phyloP scores from a whole-genome alignment of 768 basidiomycete genomes.

The Pulveroboletus sp. region DNA sequence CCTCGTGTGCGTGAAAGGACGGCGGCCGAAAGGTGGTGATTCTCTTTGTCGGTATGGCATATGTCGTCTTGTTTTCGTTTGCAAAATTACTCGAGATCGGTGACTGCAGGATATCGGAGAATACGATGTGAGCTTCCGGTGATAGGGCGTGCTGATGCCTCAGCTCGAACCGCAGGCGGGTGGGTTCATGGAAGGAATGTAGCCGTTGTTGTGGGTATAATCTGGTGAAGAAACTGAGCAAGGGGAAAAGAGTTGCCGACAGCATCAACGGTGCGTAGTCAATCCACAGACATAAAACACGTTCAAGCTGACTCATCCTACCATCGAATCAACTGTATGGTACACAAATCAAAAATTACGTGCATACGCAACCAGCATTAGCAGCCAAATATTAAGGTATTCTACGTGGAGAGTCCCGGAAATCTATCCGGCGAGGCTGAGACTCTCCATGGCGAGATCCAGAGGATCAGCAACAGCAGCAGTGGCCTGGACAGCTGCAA shows the following conservation, averaged over 20 bases:
- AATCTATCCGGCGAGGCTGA: constrained; percentile 29
- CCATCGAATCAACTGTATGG: neutral
- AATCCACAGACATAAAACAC: neutral
- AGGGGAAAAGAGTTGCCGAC: constrained; percentile 45
- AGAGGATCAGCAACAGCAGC: constrained; percentile 51
- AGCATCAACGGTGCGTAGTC: constrained; percentile 27
- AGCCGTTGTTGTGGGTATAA: constrained; percentile 6
- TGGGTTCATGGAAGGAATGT: neutral
- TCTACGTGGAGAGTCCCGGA: constrained; percentile 2
- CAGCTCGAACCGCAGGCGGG: constrained; percentile 48
- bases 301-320: constrained; percentile 19
- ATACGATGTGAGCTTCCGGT: constrained; percentile 45
- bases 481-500: constrained; percentile 34
- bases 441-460: constrained; percentile 60
- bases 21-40: constrained; percentile 44
- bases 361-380: constrained; percentile 5
- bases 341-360: neutral
- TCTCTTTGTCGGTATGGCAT: constrained; percentile 38
- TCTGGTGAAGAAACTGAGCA: constrained; percentile 30
- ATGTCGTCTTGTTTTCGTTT: constrained; percentile 22
- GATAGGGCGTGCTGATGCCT: constrained; percentile 63
- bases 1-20: constrained; percentile 43
- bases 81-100: constrained; percentile 4
- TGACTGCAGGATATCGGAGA: constrained; percentile 44
- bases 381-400: constrained; percentile 13